A percentile compares a stretch with the other conserved stretches of the same genome.
Conservation (phyloP, 495 filamentous ascomycete genomes). For the Lasiosphaeris hirsuta region DNA sequence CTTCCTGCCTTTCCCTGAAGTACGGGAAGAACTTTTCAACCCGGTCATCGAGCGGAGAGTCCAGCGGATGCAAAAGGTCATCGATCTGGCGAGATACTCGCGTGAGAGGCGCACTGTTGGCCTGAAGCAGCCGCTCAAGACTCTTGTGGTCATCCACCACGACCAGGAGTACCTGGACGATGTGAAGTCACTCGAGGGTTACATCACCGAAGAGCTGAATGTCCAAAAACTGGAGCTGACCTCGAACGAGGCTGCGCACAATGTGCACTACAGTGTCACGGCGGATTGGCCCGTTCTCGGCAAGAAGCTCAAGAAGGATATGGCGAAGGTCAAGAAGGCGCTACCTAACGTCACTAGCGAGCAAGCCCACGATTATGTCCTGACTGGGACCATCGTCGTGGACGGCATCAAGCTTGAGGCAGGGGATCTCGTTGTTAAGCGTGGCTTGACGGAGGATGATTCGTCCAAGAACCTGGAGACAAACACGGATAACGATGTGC, state of each 20-base stretch:
- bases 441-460: constrained; percentile 68
- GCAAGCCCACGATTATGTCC: constrained; percentile 71
- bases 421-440: constrained; percentile 80
- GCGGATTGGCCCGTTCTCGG: constrained; percentile 94
- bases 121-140: constrained; percentile 87
- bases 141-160: constrained; percentile 86
- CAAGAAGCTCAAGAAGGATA: constrained; percentile 95
- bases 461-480: constrained; percentile 70
- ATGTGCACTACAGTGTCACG: constrained; percentile 80
- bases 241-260: constrained; percentile 83
- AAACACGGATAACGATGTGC: constrained; percentile 66
- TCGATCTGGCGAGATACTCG: constrained; percentile 81
- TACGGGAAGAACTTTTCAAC: constrained; percentile 84
- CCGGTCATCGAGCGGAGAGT: constrained; percentile 81
- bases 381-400: constrained; percentile 67
- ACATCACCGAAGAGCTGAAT: constrained; percentile 90
- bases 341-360: constrained; percentile 74
- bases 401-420: constrained; percentile 77
- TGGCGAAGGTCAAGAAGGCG: constrained; percentile 83
- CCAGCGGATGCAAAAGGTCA: constrained; percentile 88
- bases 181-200: constrained; percentile 74
- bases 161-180: constrained; percentile 81
- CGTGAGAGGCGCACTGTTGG: constrained; percentile 81
- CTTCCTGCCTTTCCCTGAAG: constrained; percentile 86
- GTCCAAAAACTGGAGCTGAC: constrained; percentile 80